phyloP scores from a whole-genome alignment of 2,329 filamentous ascomycete genomes.

The Lecanicillium sp. region DNA sequence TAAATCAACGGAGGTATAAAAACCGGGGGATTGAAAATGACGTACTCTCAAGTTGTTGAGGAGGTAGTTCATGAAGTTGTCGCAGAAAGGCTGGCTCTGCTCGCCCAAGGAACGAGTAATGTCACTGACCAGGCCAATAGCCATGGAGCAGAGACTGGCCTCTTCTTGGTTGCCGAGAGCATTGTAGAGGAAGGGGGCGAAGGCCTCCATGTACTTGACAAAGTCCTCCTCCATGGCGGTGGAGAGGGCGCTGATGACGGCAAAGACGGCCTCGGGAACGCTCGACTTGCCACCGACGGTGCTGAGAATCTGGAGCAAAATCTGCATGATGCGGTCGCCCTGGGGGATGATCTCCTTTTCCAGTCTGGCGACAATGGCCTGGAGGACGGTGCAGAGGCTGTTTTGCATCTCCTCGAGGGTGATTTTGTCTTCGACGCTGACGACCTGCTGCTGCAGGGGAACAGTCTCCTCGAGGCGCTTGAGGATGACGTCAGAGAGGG shows the following conservation, averaged over 20 bases:
- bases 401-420: constrained; percentile 97
- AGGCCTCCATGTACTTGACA: constrained; percentile 94
- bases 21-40: constrained; percentile 26
- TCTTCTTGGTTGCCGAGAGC: constrained; percentile 95
- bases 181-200: constrained; percentile 86
- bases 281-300: constrained; percentile 79
- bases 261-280: constrained; percentile 90
- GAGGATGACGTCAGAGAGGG: constrained; percentile 80
- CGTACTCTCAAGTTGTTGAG: constrained; percentile 80
- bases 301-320: constrained; percentile 72
- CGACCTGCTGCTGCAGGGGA: constrained; percentile 83
- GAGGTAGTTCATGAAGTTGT: constrained; percentile 96
- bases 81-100: constrained; percentile 90
- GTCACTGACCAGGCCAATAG: constrained; percentile 94
- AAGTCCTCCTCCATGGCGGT: constrained; percentile 91
- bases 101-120: constrained; percentile 88
- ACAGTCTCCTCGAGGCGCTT: constrained; percentile 88
- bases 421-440: constrained; percentile 94
- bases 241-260: constrained; percentile 84
- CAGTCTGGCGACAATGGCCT: constrained; percentile 84
- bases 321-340: constrained; percentile 90
- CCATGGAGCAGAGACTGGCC: constrained; percentile 89
- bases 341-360: constrained; percentile 88
- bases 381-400: constrained; percentile 82
- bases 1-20: neutral